Evolutionary conservation across 371 early-diverging fungal species (phyloP).

Genomic region (Dichotomocladium elegans): DNA sequence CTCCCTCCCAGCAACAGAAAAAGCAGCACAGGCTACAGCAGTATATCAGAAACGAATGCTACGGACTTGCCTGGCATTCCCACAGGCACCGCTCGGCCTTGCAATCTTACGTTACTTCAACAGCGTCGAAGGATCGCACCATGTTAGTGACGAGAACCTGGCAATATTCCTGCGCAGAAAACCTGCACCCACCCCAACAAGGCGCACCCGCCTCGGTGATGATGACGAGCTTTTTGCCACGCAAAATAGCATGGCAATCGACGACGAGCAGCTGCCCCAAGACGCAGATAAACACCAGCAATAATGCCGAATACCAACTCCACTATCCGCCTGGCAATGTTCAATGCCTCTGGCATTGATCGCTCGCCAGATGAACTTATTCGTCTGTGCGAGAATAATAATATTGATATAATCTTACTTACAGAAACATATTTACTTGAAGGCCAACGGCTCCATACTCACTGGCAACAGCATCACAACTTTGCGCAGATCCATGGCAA

Average conservation of each 20-base stretch:
- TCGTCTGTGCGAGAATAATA: neutral
- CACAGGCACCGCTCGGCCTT: neutral
- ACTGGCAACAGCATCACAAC: slow-evolving; percentile 1
- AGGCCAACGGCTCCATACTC: neutral
- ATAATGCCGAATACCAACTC: no score
- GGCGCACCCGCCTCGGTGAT: neutral
- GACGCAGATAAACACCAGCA: neutral
- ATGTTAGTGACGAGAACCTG: neutral
- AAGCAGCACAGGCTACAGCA: neutral
- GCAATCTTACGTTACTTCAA: neutral
- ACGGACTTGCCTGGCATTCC: neutral
- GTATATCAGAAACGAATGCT: neutral
- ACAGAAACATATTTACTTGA: neutral
- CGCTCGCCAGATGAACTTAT: neutral
- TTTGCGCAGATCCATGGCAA: neutral
- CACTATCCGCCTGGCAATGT: no score
- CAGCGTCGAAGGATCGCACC: neutral
- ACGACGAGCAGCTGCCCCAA: neutral
- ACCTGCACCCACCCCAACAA: neutral
- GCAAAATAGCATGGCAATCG: neutral
- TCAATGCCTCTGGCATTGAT: neutral
- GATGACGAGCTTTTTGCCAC: neutral
- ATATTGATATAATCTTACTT: neutral
- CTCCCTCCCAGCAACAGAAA: neutral
- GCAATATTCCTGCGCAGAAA: neutral